Evolutionary conservation across 2,329 filamentous ascomycete species (phyloP).

Genomic region (Fusarium sp.): DNA sequence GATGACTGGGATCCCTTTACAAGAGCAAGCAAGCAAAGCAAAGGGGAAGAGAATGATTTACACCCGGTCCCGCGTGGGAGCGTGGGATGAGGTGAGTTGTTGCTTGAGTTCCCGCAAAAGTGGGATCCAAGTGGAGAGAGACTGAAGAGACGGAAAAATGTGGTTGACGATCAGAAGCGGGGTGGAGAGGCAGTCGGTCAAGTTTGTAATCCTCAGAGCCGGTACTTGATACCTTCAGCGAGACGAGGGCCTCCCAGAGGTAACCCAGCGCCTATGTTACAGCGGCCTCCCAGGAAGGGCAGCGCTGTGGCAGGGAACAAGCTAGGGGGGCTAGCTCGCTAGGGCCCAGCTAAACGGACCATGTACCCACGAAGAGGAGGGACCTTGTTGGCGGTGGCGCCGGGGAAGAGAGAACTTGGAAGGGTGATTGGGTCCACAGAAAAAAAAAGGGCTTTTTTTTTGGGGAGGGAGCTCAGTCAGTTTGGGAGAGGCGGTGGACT

Average conservation of each 20-base stretch:
- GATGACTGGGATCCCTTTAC: slow-evolving; percentile 32
- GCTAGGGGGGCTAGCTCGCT: slow-evolving; percentile 19
- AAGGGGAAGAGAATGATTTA: slow-evolving; percentile 31
- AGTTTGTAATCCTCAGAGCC: slow-evolving; percentile 7
- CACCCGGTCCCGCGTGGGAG: slow-evolving; percentile 35
- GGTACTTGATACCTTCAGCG: slow-evolving; percentile 14
- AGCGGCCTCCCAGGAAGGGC: slow-evolving; percentile 31
- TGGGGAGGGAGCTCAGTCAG: slow-evolving; percentile 7
- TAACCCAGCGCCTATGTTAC: slow-evolving; percentile 26
- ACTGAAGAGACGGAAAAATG: slow-evolving; percentile 2
- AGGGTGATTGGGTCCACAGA: slow-evolving; percentile 16
- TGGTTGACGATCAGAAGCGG: slow-evolving; percentile 14
- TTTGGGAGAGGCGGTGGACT: slow-evolving; percentile 35
- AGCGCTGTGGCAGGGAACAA: slow-evolving; percentile 14
- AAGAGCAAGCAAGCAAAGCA: slow-evolving; percentile 13
- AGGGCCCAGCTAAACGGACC: slow-evolving; percentile 18
- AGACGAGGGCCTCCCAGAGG: slow-evolving; percentile 19
- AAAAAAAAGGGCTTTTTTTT: slow-evolving; percentile 20
- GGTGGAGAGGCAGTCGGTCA: slow-evolving; percentile 1
- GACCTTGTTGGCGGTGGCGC: slow-evolving; percentile 32
- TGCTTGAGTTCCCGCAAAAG: slow-evolving; percentile 24
- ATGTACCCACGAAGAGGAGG: slow-evolving; percentile 3
- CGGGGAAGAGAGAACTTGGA: slow-evolving; percentile 22
- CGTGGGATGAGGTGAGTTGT: slow-evolving; percentile 16
- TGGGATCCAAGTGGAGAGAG: slow-evolving; percentile 31